Evolutionary conservation across 2,329 filamentous ascomycete genomes (phyloP).

Genomic region (Lachnellula cervina): DNA sequence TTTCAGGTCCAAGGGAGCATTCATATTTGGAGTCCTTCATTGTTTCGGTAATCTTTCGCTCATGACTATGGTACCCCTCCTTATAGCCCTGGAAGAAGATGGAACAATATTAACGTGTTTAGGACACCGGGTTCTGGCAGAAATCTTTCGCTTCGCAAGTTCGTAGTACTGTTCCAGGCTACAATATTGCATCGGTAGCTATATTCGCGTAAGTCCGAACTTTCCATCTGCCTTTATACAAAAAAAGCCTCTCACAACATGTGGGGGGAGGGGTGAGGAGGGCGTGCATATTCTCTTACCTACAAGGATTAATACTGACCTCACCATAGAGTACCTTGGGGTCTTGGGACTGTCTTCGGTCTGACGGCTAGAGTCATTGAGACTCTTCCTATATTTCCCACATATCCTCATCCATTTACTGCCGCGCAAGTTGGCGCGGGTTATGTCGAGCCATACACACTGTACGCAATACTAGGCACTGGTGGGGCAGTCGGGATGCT

Average conservation of each 20-base stretch:
- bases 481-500: slow-evolving; percentile 35
- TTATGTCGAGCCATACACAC: slow-evolving; percentile 29
- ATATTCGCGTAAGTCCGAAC: slow-evolving; percentile 36
- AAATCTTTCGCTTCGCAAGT: slow-evolving; percentile 47
- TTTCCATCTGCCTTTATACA: not conserved
- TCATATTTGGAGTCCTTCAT: slow-evolving; percentile 41
- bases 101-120: not conserved
- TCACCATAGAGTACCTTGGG: slow-evolving; percentile 4
- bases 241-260: not conserved
- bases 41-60: slow-evolving; percentile 39
- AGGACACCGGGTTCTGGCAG: slow-evolving; percentile 49
- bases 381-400: slow-evolving; percentile 39
- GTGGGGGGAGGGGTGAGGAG: no score
- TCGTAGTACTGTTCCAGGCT: slow-evolving; percentile 39
- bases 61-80: slow-evolving; percentile 35
- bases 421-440: slow-evolving; percentile 20
- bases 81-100: not conserved
- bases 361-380: slow-evolving; percentile 41
- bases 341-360: slow-evolving; percentile 42
- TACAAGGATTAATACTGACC: no score
- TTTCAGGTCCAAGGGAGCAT: slow-evolving; percentile 39
- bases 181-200: slow-evolving; percentile 39
- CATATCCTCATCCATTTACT: slow-evolving; percentile 26
- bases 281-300: no score
- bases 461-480: slow-evolving; percentile 28